Evolutionary conservation across 1,139 yeast species (phyloP), one percentile per base, ranked within the genome.

Genomic region (Yamadazyma buinensis): DNA sequence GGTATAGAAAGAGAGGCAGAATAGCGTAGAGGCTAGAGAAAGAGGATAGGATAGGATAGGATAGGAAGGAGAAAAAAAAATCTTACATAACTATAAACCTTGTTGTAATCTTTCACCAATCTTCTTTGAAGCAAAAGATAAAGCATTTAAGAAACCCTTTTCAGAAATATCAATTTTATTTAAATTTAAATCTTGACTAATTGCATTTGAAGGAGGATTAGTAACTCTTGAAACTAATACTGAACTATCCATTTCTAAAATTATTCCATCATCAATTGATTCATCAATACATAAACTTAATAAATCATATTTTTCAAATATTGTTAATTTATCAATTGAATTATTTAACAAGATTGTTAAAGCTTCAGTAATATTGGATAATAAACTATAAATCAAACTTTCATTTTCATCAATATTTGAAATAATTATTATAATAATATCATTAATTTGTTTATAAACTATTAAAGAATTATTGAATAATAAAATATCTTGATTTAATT

Each of bases 171-270:
- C 97, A 43, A 90, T 76, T 47, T 77, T 75, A 52, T 80, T 74
- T 49, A 79, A 60, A 39, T 76, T 72, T 43, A 77, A 72, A 32
- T 71, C 75, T 40, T 50, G 55, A 28, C 57, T 46, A 28, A 54
- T 45, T 20, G 42, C 49, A 19, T 47, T 41, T 23, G 49, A 41
- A 23, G 97, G 96, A 21, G 94, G 81, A 47, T 79, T 77, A 23
- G 97, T 84, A 13, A 90, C 96, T 59, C 98, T 75, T 14, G 95
- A 77, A 5, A 90, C 92, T 49, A 92, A 85, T 32, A 87, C 79
- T 29, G 83, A 78, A 3, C 95, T 80, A 52, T 92, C 97, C 27
- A 88, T 83, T 60, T 92, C 97, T 48, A 94, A 72, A 42, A 94
- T 80, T 44, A 92, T 79, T 19, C 97, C 96, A 49, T 85, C 94